Evolutionary conservation across 306 rosid genomes (phyloP).

Genomic region (Castanea crenata): DNA sequence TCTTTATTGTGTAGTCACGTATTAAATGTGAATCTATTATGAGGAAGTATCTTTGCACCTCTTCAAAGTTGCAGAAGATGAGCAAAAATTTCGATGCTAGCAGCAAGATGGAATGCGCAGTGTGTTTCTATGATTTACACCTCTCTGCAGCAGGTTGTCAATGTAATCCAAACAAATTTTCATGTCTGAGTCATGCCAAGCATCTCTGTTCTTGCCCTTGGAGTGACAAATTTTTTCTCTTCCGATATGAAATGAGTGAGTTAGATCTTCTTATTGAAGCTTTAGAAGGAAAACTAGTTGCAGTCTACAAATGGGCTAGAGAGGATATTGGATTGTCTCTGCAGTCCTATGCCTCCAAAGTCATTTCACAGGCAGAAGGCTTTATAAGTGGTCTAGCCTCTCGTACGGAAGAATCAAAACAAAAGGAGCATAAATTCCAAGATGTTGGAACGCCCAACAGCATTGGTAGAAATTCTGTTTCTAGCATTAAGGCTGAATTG

Average conservation of each 20-base stretch:
- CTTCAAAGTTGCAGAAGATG: slow-evolving; percentile 47
- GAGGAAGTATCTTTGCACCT: slow-evolving; percentile 60
- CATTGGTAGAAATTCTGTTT: neutral
- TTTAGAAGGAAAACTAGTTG: slow-evolving; percentile 65
- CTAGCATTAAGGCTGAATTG: slow-evolving; percentile 27
- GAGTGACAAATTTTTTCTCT: slow-evolving; percentile 47
- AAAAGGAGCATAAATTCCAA: slow-evolving; percentile 17
- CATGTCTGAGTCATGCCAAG: slow-evolving; percentile 75
- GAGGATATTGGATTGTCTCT: slow-evolving; percentile 58
- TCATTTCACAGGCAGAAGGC: slow-evolving; percentile 24
- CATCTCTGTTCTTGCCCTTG: slow-evolving; percentile 80
- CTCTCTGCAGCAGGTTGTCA: slow-evolving; percentile 70
- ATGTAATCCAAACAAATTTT: slow-evolving; percentile 63
- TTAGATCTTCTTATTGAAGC: slow-evolving; percentile 74
- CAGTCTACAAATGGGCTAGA: slow-evolving; percentile 72
- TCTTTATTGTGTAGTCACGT: slow-evolving; percentile 50
- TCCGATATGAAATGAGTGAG: slow-evolving; percentile 57
- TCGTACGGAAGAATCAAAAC: slow-evolving; percentile 1
- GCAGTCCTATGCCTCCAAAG: slow-evolving; percentile 29
- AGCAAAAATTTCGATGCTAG: slow-evolving; percentile 40
- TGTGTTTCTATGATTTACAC: slow-evolving; percentile 71
- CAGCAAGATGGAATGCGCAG: slow-evolving; percentile 66
- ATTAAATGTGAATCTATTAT: slow-evolving; percentile 48
- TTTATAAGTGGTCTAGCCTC: slow-evolving; percentile 1
- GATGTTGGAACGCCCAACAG: neutral